Evolutionary conservation across 1,284 basidiomycete species (phyloP), one percentile per base, ranked within the genome.

Genomic region (Golubevia sp.): DNA sequence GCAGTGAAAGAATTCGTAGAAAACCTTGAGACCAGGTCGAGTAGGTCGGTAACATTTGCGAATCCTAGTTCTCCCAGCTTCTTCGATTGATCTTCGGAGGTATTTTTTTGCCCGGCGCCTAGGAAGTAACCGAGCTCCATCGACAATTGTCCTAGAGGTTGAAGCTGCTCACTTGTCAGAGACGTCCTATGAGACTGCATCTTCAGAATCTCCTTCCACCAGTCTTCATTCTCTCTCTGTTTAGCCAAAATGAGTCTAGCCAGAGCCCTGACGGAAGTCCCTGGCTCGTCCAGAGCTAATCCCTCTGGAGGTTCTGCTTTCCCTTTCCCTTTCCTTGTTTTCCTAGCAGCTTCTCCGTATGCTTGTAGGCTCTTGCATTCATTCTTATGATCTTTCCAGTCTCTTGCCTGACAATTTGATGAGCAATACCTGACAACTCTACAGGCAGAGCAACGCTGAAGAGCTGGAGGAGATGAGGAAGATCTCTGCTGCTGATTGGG

Each of bases 51-150:
- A 0, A 72, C 73, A 20, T 44, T 51, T 1, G 26, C 49, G 63
- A 85, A 85, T 4, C 85, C 84, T 58, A 72, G 84, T 0, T 59
- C 59, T 1, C 51, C 55, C 79, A 85, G 76, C 55, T 83, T 76
- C 2, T 72, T 78, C 11, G 79, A 73, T 7, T 68, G 56, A 13
- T 68, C 59, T 13, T 27, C 62, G 27, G 56, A 49, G 55, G 48
- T 59, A 30, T 1, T 60, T 38, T n/a, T 24, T 51, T 0, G 11
- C 34, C 15, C 23, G 25, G 11, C 61, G 23, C 18, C 44, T 48
- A 24, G 20, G 27, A 53, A 11, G 26, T 15, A 49, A 38, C 55
- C n/a, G 44, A 34, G 30, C 11, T 34, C 30, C 30, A 34, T 34
- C 30, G 30, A 34, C 11, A 34, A 11, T 11, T 34, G 30, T 5